phyloP scores from a whole-genome alignment of 768 basidiomycete species.

The Hericium coralloides region DNA sequence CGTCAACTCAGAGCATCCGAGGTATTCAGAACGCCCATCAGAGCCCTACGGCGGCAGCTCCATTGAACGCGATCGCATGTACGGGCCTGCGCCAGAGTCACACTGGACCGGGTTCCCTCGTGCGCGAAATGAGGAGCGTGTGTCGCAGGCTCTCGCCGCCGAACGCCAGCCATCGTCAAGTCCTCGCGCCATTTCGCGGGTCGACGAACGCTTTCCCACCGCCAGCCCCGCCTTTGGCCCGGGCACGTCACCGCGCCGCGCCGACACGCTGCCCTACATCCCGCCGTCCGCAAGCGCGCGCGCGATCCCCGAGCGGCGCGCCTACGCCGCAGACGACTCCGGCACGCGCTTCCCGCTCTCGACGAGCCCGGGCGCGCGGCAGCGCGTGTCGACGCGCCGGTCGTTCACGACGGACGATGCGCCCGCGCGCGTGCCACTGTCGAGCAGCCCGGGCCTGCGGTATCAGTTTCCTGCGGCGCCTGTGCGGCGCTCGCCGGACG shows the following conservation, averaged over 20 bases:
- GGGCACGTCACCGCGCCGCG: slow-evolving; percentile 5
- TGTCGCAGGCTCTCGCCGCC: not conserved
- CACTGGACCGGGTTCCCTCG: not conserved
- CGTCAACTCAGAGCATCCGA: not conserved
- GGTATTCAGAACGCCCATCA: slow-evolving; percentile 3
- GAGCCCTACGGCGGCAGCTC: slow-evolving; percentile 2
- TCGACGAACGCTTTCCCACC: slow-evolving; percentile 1
- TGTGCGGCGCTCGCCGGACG: slow-evolving; percentile 13
- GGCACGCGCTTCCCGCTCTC: slow-evolving; percentile 11
- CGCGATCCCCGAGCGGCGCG: too few species aligned
- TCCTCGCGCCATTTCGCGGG: slow-evolving; percentile 8
- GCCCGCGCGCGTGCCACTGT: not conserved
- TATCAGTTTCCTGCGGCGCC: not conserved
- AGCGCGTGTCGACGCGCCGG: not conserved
- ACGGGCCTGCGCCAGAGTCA: not conserved
- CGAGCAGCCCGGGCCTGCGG: not conserved
- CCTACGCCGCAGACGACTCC: not conserved
- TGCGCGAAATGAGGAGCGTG: not conserved
- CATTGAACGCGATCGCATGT: not conserved
- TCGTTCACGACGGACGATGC: not conserved
- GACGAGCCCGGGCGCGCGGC: slow-evolving; percentile 10
- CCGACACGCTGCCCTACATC: not conserved
- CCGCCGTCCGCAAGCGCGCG: too few species aligned
- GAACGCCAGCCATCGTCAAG: slow-evolving; percentile 7
- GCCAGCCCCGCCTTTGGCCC: slow-evolving; percentile 6